Percentiles rank a stretch among this genome's conserved stretches.
Conservation (phyloP, 108 stramenopile genomes). For the Nannochloropsis gaditana region DNA sequence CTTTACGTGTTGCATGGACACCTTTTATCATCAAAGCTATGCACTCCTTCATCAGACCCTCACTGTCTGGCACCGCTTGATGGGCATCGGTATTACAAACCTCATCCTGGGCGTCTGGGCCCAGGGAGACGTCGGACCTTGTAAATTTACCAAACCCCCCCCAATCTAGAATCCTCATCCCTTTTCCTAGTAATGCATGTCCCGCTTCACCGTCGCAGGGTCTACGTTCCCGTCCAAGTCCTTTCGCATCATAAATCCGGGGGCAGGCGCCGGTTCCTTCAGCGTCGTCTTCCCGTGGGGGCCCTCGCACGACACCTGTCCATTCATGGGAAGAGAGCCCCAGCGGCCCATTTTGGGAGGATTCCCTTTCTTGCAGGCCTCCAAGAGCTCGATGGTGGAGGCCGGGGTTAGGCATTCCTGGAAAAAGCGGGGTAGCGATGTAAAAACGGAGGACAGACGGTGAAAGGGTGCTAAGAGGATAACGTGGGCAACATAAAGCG, state of each 20-base stretch:
- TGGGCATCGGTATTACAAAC: no score
- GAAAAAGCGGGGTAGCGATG: conserved; percentile 69
- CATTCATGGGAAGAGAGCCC: conserved; percentile 99
- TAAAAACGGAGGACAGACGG: conserved; percentile 47
- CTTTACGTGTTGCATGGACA: no score
- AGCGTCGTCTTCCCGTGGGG: conserved; percentile 91
- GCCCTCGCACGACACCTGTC: conserved; percentile 98
- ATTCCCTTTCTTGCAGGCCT: conserved; percentile 83
- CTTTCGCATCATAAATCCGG: conserved; percentile 61
- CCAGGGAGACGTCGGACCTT: not conserved
- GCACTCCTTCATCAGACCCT: no score
- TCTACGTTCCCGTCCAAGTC: conserved; percentile 75
- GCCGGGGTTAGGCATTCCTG: conserved; percentile 92
- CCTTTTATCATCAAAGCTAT: no score
- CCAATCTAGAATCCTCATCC: not conserved
- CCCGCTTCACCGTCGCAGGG: conserved; percentile 88
- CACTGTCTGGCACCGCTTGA: no score
- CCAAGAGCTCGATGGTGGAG: conserved; percentile 82
- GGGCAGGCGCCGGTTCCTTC: conserved; percentile 59
- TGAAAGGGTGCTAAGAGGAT: not conserved
- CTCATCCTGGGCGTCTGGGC: no score
- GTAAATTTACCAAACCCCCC: not conserved
- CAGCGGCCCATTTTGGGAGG: conserved; percentile 84
- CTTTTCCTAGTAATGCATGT: conserved; percentile 77
- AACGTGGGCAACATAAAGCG: no score